Conservation (phyloP, 2,329 filamentous ascomycete genomes). For the Raffaelea deltoideospora region DNA sequence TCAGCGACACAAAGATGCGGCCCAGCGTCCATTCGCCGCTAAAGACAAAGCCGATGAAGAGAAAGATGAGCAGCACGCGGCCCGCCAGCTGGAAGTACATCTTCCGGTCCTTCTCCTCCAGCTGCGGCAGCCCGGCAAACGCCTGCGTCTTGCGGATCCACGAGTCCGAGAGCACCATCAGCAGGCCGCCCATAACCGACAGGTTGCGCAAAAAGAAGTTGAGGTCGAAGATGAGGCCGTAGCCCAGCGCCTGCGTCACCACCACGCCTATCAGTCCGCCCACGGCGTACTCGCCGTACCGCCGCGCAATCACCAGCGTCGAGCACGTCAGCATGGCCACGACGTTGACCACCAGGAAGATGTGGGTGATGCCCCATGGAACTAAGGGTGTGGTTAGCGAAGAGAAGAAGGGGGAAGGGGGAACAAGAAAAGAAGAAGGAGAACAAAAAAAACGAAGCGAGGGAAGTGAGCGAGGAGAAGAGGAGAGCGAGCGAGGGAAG, state of each 20-base stretch:
- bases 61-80: conserved; percentile 87
- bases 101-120: conserved; percentile 99
- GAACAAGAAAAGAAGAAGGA: not conserved
- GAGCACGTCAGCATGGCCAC: conserved; percentile 76
- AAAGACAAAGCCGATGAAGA: conserved; percentile 94
- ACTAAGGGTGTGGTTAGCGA: conserved; percentile 38
- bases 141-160: conserved; percentile 98
- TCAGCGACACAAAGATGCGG: conserved; percentile 66
- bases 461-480: conserved; percentile 9
- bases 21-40: conserved; percentile 85
- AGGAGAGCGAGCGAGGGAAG: conserved; percentile 3
- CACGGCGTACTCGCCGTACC: conserved; percentile 86
- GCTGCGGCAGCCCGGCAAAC: conserved; percentile 79
- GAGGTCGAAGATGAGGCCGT: conserved; percentile 94
- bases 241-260: conserved; percentile 83
- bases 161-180: conserved; percentile 96
- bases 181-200: conserved; percentile 86
- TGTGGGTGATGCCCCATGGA: conserved; percentile 71
- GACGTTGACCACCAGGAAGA: conserved; percentile 86
- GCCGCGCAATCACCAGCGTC: conserved; percentile 74
- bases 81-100: conserved; percentile 99
- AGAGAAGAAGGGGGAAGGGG: not conserved
- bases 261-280: conserved; percentile 82
- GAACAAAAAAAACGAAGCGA: too few relatives aligned
- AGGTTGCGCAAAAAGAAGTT: conserved; percentile 99